Evolutionary conservation across 495 filamentous ascomycete genomes (phyloP).

Genomic region (Penicillium parvum): DNA sequence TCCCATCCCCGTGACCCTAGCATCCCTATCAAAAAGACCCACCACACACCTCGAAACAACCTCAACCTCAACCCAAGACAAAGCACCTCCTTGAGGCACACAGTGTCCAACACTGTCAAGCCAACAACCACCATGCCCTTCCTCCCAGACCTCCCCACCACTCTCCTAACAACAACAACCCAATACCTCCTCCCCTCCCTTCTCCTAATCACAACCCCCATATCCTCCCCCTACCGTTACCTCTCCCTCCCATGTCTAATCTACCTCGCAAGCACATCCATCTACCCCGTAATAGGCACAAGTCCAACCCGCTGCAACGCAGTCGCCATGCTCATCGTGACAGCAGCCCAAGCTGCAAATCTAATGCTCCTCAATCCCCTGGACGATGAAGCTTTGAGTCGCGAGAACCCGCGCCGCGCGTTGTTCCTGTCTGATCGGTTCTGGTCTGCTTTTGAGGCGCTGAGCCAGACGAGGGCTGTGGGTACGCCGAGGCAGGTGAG

Average conservation of each 20-base stretch:
- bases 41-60: too few species aligned
- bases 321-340: not conserved
- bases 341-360: constrained; percentile 3
- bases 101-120: too few species aligned
- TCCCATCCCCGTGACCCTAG: too few species aligned
- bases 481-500: constrained; percentile 18
- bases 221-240: constrained; percentile 9
- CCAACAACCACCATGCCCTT: not conserved
- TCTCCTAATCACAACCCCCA: constrained; percentile 6
- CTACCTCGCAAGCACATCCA: constrained; percentile 4
- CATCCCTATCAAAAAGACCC: too few species aligned
- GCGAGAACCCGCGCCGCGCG: constrained; percentile 1
- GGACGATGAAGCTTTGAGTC: constrained; percentile 6
- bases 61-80: too few species aligned
- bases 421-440: constrained; percentile 1
- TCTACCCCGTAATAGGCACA: not conserved
- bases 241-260: constrained; percentile 11
- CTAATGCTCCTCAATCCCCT: constrained; percentile 16
- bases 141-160: not conserved
- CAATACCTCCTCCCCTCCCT: constrained; percentile 7
- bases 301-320: not conserved
- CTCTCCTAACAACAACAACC: not conserved
- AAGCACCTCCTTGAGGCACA: too few species aligned
- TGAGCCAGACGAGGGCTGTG: not conserved
- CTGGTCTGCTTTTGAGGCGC: not conserved